Conservation (phyloP, 1,139 yeast genomes). For the Yamadazyma aaseri region DNA sequence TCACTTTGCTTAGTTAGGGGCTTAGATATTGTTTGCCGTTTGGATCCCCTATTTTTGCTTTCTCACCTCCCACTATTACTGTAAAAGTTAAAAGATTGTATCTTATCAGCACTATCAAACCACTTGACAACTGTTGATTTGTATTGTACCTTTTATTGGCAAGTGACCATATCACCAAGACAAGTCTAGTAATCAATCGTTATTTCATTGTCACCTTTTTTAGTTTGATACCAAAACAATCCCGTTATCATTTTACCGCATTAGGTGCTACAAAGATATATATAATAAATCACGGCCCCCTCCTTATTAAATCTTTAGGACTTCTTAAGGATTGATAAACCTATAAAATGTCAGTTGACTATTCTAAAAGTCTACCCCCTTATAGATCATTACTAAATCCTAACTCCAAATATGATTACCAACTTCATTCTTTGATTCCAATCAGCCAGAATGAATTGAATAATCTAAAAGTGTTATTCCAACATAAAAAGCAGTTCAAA, state of each 20-base stretch:
- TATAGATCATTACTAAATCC: constrained; percentile 46
- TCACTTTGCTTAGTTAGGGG: no score
- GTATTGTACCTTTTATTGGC: no score
- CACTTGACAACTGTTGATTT: no score
- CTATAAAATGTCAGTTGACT: constrained; percentile 20
- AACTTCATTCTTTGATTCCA: constrained; percentile 40
- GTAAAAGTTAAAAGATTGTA: no score
- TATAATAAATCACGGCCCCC: neutral
- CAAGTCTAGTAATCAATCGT: no score
- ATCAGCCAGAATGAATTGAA: constrained; percentile 33
- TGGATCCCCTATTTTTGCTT: no score
- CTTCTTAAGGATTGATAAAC: neutral
- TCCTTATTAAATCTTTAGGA: neutral
- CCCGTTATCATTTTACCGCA: neutral
- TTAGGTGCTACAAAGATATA: neutral
- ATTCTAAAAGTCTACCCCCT: constrained; percentile 40
- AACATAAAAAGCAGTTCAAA: constrained; percentile 21
- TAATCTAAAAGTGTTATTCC: constrained; percentile 12
- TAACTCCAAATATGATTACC: constrained; percentile 42
- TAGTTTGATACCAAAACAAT: no score
- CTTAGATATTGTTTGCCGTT: no score
- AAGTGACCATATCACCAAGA: no score
- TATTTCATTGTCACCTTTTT: no score
- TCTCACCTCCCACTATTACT: no score
- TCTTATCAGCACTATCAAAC: no score